These are phyloP conservation scores for Torulaspora quercuum DNA, from an alignment of 805 yeast species.

Conservation along the genomic window DNA sequence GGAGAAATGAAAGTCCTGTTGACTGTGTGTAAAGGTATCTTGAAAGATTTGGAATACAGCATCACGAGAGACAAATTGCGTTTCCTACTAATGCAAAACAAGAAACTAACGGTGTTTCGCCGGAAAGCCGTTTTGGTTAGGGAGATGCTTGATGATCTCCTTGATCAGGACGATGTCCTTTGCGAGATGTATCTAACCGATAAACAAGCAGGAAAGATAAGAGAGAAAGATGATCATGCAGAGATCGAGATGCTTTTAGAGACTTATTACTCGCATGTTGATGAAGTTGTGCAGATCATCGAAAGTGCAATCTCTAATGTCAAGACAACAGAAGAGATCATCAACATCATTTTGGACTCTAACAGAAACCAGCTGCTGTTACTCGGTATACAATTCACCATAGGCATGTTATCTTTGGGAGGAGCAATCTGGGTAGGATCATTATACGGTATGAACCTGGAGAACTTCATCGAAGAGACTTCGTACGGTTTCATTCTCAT, in stretches of 20 bases:
- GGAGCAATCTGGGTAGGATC: slow-evolving; percentile 79
- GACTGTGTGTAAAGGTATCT: slow-evolving; percentile 67
- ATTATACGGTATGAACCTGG: slow-evolving; percentile 92
- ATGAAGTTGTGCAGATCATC: slow-evolving; percentile 89
- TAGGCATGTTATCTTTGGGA: slow-evolving; percentile 79
- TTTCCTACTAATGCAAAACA: slow-evolving; percentile 76
- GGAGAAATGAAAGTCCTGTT: slow-evolving; percentile 85
- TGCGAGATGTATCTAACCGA: slow-evolving; percentile 78
- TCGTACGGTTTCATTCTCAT: slow-evolving; percentile 63
- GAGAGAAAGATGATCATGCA: slow-evolving; percentile 63
- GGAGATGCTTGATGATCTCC: slow-evolving; percentile 76
- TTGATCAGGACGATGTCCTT: slow-evolving; percentile 85
- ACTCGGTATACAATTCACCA: slow-evolving; percentile 75
- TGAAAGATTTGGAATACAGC: slow-evolving; percentile 74
- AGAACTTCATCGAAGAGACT: slow-evolving; percentile 84
- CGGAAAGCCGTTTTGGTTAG: slow-evolving; percentile 81
- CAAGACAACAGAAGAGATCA: slow-evolving; percentile 89
- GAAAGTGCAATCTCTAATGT: slow-evolving; percentile 78
- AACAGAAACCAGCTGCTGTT: slow-evolving; percentile 92
- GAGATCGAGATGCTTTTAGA: slow-evolving; percentile 90
- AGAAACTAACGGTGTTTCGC: slow-evolving; percentile 75
- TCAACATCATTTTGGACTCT: slow-evolving; percentile 86
- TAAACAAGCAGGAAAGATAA: slow-evolving; percentile 43
- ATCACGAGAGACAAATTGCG: slow-evolving; percentile 78
- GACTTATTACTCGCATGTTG: slow-evolving; percentile 84